These are phyloP conservation scores for Tuber indicum DNA, from an alignment of 495 filamentous ascomycete genomes.

Conservation along the genomic window DNA sequence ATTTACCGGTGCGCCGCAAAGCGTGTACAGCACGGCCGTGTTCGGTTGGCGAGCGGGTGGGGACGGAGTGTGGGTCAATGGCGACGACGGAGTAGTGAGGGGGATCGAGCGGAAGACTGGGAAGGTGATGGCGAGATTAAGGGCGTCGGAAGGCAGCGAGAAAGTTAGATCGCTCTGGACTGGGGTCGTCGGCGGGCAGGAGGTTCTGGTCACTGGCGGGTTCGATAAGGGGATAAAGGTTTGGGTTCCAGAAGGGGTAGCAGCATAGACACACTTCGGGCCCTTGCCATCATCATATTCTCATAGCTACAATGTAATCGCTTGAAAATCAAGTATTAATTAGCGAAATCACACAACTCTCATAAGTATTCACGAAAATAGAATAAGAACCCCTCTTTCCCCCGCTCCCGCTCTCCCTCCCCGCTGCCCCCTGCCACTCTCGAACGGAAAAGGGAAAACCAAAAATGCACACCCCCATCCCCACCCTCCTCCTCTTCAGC, in stretches of 20 bases:
- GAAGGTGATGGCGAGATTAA: conserved; percentile 51
- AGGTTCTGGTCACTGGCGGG: conserved; percentile 61
- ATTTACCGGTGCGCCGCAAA: conserved; percentile 61
- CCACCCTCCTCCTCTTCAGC: background rate
- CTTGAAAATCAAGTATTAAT: background rate
- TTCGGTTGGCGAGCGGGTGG: conserved; percentile 61
- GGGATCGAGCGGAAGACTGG: conserved; percentile 59
- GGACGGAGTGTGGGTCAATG: conserved; percentile 62
- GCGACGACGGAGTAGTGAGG: conserved; percentile 60
- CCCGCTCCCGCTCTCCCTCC: too few species aligned
- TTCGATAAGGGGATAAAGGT: conserved; percentile 61
- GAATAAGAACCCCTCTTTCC: background rate
- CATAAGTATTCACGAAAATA: background rate
- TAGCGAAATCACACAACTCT: background rate
- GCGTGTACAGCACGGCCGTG: conserved; percentile 60
- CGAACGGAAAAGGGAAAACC: background rate
- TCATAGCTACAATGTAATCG: background rate
- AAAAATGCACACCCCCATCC: background rate
- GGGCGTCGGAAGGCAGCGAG: conserved; percentile 52
- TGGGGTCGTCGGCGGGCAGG: conserved; percentile 50
- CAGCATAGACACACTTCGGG: background rate
- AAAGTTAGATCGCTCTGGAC: conserved; percentile 64
- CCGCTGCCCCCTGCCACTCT: background rate
- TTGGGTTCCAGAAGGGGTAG: conserved; percentile 48
- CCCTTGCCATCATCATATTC: background rate